Base-by-base conservation (phyloP, 139 green algal species). In the Auxenochlorella pyrenoidosa region DNA sequence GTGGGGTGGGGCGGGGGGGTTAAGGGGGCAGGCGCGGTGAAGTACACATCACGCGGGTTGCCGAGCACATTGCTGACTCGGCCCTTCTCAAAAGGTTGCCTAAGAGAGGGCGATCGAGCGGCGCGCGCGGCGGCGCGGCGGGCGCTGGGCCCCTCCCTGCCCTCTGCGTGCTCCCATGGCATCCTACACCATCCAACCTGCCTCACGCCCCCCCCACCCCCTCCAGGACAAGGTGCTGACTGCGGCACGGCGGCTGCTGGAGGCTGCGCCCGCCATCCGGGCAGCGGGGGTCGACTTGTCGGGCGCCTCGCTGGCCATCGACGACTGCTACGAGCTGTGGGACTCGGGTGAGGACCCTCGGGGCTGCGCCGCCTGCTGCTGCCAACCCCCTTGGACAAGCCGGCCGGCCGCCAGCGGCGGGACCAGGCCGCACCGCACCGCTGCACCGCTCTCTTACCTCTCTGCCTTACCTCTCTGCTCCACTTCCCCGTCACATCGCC, bases 301-400 rank as follows among this genome's bases (percentile, higher is more conserved):
- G 19, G 94, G 58, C 21, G 72, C 83, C 19, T 90, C 88, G 15
- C 92, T 99, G 54, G 96, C 96, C 2, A 95, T 99, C 10, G 96
- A 99, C 86, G 96, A 98, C 87, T 96, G 94, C 88, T 99, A 98
- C 84, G 94, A 98, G 91, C 93, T 97, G n/a, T 98, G 96, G 96
- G 96, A 97, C 83, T 96, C 91, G 34, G 96, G 96, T 75, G 47
- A 16, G 88, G 34, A 71, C 18, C 18, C 5, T 66, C 5, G 22
- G 16, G 5, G 78, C 51, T 47, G 34, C 51, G 30, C 21, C 32
- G 16, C 24, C 51, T 47, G 18, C 28, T 26, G 60, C 60, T 68
- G 60, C 21, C 22, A 5, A n/a, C 22, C 22, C 60, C 60, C 3
- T 30, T 68, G 60, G 60, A 28, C 22, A n/a, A n/a, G n/a, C n/a